Conservation (phyloP, 345 rosid species). For the Salix viminalis region DNA sequence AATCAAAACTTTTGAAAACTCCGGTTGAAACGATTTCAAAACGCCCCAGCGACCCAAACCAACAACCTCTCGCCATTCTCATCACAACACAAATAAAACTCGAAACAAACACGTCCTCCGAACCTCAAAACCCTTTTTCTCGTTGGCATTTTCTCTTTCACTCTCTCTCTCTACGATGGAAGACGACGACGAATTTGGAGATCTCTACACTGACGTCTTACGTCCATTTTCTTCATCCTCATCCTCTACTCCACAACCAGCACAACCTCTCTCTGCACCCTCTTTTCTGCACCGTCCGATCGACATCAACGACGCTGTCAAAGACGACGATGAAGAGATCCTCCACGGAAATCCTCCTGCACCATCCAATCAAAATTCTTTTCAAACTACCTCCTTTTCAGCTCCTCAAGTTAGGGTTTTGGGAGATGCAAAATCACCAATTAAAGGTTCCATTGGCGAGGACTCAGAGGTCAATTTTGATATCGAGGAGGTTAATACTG, state of each 20-base stretch:
- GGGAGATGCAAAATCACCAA: constrained; percentile 20
- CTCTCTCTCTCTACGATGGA: constrained; percentile 44
- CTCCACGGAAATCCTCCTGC: constrained; percentile 5
- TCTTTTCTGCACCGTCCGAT: constrained; percentile 38
- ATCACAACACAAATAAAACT: background rate
- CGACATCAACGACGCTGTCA: constrained; percentile 53
- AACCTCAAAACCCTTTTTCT: constrained; percentile 10
- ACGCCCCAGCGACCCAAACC: background rate
- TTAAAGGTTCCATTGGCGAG: constrained; percentile 10
- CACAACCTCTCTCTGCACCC: constrained; percentile 21
- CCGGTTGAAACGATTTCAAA: too few species aligned
- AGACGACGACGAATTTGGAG: constrained; percentile 99
- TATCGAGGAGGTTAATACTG: constrained; percentile 62
- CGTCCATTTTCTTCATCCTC: constrained; percentile 41
- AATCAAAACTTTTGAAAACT: too few species aligned
- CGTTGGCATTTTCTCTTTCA: background rate
- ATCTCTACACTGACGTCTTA: constrained; percentile 87
- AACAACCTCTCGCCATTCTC: background rate
- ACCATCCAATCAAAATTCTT: constrained; percentile 14
- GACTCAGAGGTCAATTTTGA: constrained; percentile 55
- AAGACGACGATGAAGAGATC: constrained; percentile 13
- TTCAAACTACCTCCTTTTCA: constrained; percentile 18
- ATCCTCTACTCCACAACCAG: constrained; percentile 29
- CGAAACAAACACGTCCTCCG: background rate
- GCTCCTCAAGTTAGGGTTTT: constrained; percentile 44